Evolutionary conservation across 768 basidiomycete species (phyloP).

Genomic region (Calocera cornea): DNA sequence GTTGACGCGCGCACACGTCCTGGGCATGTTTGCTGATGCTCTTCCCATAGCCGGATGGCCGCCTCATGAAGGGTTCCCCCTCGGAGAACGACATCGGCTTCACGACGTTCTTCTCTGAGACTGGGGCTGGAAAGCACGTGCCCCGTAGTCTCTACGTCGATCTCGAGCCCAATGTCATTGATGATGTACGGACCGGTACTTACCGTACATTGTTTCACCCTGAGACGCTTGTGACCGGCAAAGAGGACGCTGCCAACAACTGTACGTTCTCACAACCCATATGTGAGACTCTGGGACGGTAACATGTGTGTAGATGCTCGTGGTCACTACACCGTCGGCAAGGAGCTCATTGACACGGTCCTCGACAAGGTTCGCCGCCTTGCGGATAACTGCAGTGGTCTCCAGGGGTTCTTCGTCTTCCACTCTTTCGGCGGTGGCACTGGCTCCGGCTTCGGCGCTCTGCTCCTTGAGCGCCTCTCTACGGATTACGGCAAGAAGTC

Average conservation of each 20-base stretch:
- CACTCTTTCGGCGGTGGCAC: slow-evolving; percentile 99
- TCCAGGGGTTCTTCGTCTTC: slow-evolving; percentile 99
- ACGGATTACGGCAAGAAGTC: slow-evolving; percentile 99
- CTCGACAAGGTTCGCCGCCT: slow-evolving; percentile 95
- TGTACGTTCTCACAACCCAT: slow-evolving; percentile 40
- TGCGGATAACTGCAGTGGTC: slow-evolving; percentile 93
- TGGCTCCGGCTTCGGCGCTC: slow-evolving; percentile 96
- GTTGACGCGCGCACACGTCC: neutral
- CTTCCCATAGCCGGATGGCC: slow-evolving; percentile 71
- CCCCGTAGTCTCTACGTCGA: slow-evolving; percentile 96
- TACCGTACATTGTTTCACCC: slow-evolving; percentile 99
- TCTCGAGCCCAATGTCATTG: slow-evolving; percentile 93
- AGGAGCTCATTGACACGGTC: slow-evolving; percentile 92
- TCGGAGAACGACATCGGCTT: slow-evolving; percentile 78
- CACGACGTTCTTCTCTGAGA: slow-evolving; percentile 99
- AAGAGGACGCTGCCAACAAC: slow-evolving; percentile 99
- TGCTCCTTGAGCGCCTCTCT: slow-evolving; percentile 90
- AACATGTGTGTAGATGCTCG: slow-evolving; percentile 59
- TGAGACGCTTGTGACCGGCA: slow-evolving; percentile 94
- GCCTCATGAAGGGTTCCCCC: slow-evolving; percentile 63
- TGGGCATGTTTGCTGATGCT: neutral
- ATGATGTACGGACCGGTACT: slow-evolving; percentile 88
- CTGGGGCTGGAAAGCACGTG: slow-evolving; percentile 90
- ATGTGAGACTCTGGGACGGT: slow-evolving; percentile 5
- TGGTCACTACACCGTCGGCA: slow-evolving; percentile 97